Evolutionary conservation across 1,284 basidiomycete genomes (phyloP).

Genomic region (Pseudozyma tsukubaensis): DNA sequence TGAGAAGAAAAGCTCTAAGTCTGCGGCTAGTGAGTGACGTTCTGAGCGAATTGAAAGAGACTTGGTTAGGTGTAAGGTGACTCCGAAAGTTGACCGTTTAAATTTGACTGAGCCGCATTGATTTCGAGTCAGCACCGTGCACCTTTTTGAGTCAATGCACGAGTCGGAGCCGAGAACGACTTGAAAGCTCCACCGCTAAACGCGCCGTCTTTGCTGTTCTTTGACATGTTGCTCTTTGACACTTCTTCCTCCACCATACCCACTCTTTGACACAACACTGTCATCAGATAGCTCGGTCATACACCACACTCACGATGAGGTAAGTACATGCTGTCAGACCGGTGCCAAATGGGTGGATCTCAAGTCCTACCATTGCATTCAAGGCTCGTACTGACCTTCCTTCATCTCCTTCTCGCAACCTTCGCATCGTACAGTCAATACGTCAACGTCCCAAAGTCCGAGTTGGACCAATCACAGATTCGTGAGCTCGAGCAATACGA

Average conservation of each 20-base stretch:
- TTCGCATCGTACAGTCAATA: constrained; percentile 79
- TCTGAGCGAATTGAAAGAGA: constrained; percentile 11
- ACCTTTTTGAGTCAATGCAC: background rate
- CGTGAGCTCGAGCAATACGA: constrained; percentile 81
- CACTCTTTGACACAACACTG: background rate
- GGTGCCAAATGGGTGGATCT: too few relatives aligned
- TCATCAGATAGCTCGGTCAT: background rate
- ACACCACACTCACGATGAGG: constrained; percentile 19
- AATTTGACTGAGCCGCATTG: constrained; percentile 5
- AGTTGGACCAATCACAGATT: constrained; percentile 95
- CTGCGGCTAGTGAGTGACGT: background rate
- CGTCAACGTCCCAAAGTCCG: constrained; percentile 94
- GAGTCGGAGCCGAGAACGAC: constrained; percentile 26
- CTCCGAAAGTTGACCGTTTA: background rate
- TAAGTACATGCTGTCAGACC: constrained; percentile 1
- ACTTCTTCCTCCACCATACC: constrained; percentile 8
- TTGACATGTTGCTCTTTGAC: background rate
- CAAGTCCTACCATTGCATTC: background rate
- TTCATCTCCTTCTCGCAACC: background rate
- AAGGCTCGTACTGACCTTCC: background rate
- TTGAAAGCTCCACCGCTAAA: constrained; percentile 1
- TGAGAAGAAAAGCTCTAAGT: constrained; percentile 5
- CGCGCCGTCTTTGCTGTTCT: background rate
- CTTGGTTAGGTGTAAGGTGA: background rate
- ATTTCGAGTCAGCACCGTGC: constrained; percentile 19